Evolutionary conservation across 306 rosid species (phyloP).

Genomic region (Quercus variabilis): DNA sequence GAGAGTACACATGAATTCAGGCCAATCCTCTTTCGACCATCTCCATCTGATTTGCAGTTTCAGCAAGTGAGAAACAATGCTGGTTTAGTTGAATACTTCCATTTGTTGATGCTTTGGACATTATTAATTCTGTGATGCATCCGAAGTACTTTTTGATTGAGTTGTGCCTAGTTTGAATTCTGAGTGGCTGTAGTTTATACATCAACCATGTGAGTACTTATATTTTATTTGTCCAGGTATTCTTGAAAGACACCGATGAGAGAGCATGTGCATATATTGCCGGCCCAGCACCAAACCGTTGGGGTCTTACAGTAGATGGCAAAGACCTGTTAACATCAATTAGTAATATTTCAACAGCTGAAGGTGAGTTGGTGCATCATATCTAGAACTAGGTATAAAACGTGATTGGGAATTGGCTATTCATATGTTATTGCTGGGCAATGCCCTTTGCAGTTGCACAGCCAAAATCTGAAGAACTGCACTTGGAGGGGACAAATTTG

Average conservation of each 20-base stretch:
- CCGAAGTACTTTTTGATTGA: neutral
- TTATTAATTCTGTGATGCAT: neutral
- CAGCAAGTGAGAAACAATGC: slow-evolving; percentile 75
- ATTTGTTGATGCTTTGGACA: neutral
- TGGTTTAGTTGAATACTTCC: slow-evolving; percentile 5
- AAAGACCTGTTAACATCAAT: slow-evolving; percentile 59
- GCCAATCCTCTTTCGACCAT: slow-evolving; percentile 68
- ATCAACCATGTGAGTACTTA: slow-evolving; percentile 12
- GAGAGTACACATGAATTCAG: slow-evolving; percentile 31
- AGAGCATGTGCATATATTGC: slow-evolving; percentile 99
- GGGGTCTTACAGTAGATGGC: slow-evolving; percentile 92
- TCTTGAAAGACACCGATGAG: slow-evolving; percentile 93
- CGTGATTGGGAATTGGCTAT: neutral
- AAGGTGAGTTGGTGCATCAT: slow-evolving; percentile 45
- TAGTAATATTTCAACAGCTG: slow-evolving; percentile 31
- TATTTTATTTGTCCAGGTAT: slow-evolving; percentile 56
- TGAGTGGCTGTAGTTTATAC: slow-evolving; percentile 1
- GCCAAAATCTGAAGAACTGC: slow-evolving; percentile 30
- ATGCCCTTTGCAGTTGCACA: slow-evolving; percentile 43
- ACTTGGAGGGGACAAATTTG: slow-evolving; percentile 24
- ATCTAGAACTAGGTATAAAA: slow-evolving; percentile 6
- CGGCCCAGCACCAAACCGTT: slow-evolving; percentile 98
- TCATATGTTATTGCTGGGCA: slow-evolving; percentile 1
- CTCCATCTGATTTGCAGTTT: slow-evolving; percentile 72
- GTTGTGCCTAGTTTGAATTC: slow-evolving; percentile 1